Base-by-base conservation (phyloP, 208 protist genomes). In the Leishmania major region DNA sequence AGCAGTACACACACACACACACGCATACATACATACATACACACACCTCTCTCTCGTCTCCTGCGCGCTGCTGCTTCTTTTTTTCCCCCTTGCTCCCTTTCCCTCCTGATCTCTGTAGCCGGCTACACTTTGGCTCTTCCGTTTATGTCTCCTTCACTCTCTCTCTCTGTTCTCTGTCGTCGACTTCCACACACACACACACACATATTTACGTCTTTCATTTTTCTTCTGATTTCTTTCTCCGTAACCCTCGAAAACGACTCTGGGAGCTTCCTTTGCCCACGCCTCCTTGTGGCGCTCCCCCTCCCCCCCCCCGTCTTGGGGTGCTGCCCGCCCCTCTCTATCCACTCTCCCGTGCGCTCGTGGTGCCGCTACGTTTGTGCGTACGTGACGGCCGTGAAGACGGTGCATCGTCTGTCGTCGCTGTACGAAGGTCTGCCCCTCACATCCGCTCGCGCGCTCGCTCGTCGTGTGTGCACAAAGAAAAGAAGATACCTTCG, bases 201-300 rank as follows among this genome's bases (percentile, higher is more conserved):
- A 74, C 45, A 53, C 69, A 31, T 28, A 74, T 28, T 55, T 31
- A 49, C 40, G 17, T 53, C 1, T 6, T 49, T 74, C 19, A 6
- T 43, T n/a, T 37, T 69, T 49, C 8, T 51, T 4, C 43, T 10
- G 17, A 25, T 62, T n/a, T n/a, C 59, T 35, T 35, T 64, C 28
- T 35, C 64, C 43, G 64, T 69, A 69, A 67, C 17, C 37, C 40
- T 59, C 19, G 45, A 49, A 81, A 75, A 69, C 69, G 62, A 76
- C 59, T 75, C 45, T 19, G 45, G 19, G 22, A 31, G 0, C n/a
- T 35, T 55, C 28, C 35, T 51, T 31, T 73, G 43, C 40, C 51
- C 3, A 28, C 67, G 17, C 67, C 35, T 62, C 8, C 67, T 8
- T 45, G 10, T 28, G 60, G 7, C 28, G 17, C 6, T 49, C 17